Evolutionary conservation across 2,329 filamentous ascomycete genomes (phyloP).

Genomic region (Bimuria novae-zelandiae): DNA sequence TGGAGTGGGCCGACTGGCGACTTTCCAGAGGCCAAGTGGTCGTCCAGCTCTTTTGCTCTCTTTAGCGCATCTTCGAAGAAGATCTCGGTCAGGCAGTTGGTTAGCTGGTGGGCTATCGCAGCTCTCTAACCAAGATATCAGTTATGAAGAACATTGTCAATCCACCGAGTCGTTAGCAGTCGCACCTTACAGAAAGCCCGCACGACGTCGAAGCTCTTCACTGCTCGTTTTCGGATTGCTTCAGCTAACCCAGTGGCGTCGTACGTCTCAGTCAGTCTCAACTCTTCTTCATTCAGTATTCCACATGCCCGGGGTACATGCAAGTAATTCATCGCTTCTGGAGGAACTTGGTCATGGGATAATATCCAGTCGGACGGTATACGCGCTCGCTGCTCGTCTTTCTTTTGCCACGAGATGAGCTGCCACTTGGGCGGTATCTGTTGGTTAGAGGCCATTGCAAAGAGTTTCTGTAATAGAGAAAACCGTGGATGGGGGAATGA

Average conservation of each 20-base stretch:
- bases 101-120: conserved; percentile 53
- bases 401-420: conserved; percentile 48
- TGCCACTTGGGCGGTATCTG: conserved; percentile 42
- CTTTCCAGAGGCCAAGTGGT: conserved; percentile 45
- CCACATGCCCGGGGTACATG: conserved; percentile 59
- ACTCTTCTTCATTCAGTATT: conserved; percentile 55
- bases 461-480: conserved; percentile 6
- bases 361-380: conserved; percentile 55
- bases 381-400: conserved; percentile 45
- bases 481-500: neutral
- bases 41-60: conserved; percentile 46
- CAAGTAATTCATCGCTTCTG: conserved; percentile 40
- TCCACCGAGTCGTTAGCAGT: neutral
- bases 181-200: conserved; percentile 51
- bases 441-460: conserved; percentile 6
- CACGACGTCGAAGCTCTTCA: conserved; percentile 46
- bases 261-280: conserved; percentile 61
- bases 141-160: neutral
- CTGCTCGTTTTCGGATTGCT: conserved; percentile 39
- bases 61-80: conserved; percentile 43
- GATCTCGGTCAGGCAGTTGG: conserved; percentile 49
- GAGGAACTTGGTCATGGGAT: conserved; percentile 15
- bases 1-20: conserved; percentile 52
- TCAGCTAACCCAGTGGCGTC: conserved; percentile 50
- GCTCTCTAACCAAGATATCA: conserved; percentile 40